Evolutionary conservation across 129 eudicot genomes (phyloP), one percentile per base, ranked within the genome.

Genomic region (Apium graveolens): DNA sequence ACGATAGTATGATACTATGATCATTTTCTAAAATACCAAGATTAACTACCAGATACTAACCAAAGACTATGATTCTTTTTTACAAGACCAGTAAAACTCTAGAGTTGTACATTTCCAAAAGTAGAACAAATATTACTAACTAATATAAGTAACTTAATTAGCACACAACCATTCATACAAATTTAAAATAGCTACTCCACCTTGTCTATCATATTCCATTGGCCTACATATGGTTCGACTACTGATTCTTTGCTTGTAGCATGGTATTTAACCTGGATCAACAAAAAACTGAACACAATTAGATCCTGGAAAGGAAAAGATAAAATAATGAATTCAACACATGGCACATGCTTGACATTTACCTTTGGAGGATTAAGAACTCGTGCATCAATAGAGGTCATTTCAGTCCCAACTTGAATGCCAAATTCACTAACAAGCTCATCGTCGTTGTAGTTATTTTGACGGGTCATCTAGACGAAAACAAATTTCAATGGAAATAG

Each of bases 151-250:
- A 21, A 51, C 8, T 17, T 20, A 51, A 5, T 18, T 51, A 51
- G n/a, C 60, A 51, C 9, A 51, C 9, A 51, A 18, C 60, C n/a
- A 51, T 18, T 51, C n/a, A 51, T 51, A 51, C 1, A 18, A 18
- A 51, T 20, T 51, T 24, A 26, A 74, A 39, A 49, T 10, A 29
- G 45, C 2, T 26, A 41, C 38, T 10, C 81, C 78, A 92, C 99
- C 97, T 87, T 81, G 16, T 91, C 81, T 11, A 88, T 91, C 99
- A 95, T 95, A 17, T 95, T 95, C 99, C 99, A 95, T 20, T 79
- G 86, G n/a, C 99, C 99, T 18, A 90, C 92, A 0, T 39, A 35
- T 0, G 99, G 99, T 32, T 82, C 87, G 26, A 91, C 87, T 6
- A 57, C 82, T 6, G 77, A 11, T 21, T 88, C 81, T 26, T 57